Conservation (phyloP, 2,329 filamentous ascomycete genomes). For the Didymella keratinophila region DNA sequence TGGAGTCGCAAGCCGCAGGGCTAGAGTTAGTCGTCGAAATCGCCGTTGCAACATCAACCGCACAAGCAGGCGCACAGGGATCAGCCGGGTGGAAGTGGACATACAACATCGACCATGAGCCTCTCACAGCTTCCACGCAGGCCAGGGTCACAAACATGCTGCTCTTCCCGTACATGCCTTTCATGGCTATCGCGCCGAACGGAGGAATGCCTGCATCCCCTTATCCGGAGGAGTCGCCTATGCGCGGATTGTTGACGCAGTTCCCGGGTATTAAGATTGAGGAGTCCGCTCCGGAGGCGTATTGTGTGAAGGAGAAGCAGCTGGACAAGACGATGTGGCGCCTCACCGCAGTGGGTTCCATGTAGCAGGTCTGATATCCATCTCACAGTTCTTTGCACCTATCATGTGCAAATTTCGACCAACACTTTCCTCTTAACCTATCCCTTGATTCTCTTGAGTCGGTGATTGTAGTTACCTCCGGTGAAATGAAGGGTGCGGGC, state of each 20-base stretch:
- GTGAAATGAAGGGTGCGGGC: too few relatives aligned
- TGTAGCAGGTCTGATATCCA: not conserved
- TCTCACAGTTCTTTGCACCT: not conserved
- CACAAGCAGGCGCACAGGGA: not conserved
- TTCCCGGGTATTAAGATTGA: not conserved
- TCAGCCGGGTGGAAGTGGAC: not conserved
- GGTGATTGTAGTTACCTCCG: too few relatives aligned
- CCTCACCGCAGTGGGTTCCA: not conserved
- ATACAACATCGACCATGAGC: constrained; percentile 2
- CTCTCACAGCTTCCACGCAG: not conserved
- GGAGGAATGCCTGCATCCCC: not conserved
- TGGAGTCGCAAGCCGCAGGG: not conserved
- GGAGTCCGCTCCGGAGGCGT: not conserved
- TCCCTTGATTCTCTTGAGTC: too few relatives aligned
- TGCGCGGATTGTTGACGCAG: not conserved
- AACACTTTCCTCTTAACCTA: too few relatives aligned
- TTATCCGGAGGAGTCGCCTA: not conserved
- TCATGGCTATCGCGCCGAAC: not conserved
- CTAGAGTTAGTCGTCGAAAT: constrained; percentile 1
- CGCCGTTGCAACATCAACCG: not conserved
- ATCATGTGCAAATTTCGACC: too few relatives aligned
- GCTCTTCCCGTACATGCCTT: not conserved
- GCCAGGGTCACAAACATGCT: not conserved
- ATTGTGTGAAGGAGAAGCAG: not conserved
- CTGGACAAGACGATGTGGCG: not conserved